A percentile compares a stretch with the other conserved stretches of the same genome.
Evolutionary conservation across 441 rosid genomes (phyloP).

Genomic region (Lepidium campestre): DNA sequence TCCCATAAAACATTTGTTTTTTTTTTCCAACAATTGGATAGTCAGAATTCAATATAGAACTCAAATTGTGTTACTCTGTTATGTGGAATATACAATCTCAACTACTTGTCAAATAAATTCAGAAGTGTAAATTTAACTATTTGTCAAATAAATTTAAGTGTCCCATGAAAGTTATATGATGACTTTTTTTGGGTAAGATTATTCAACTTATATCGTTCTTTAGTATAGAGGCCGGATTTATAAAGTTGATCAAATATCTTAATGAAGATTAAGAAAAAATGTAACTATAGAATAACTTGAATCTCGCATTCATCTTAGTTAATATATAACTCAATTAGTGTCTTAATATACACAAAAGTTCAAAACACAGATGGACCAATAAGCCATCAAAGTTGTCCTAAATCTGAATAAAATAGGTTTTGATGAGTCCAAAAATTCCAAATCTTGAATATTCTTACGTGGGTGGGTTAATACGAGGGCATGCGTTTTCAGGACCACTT

Average conservation of each 20-base stretch:
- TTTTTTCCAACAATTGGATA: too few relatives aligned
- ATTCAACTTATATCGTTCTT: not conserved
- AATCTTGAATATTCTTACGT: constrained; percentile 20
- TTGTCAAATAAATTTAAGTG: too few relatives aligned
- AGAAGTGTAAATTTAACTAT: too few relatives aligned
- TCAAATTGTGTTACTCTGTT: too few relatives aligned
- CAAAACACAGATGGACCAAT: constrained; percentile 3
- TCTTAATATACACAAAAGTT: constrained; percentile 1
- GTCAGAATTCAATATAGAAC: too few relatives aligned
- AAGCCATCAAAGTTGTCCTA: constrained; percentile 11
- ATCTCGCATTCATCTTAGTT: not conserved
- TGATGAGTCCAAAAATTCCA: not conserved
- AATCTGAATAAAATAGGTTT: constrained; percentile 8
- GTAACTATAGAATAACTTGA: not conserved
- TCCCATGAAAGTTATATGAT: not conserved
- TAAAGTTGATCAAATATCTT: not conserved
- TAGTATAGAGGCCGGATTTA: not conserved
- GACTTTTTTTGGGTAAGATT: not conserved
- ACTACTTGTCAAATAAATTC: too few relatives aligned
- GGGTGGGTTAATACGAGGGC: constrained; percentile 14
- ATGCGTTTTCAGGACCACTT: constrained; percentile 29
- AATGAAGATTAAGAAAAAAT: not conserved
- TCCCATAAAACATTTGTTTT: not conserved
- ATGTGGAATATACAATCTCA: too few relatives aligned
- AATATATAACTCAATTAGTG: not conserved